These are phyloP conservation scores for Solanum neorickii DNA, from an alignment of 257 asterid genomes.

Conservation along the genomic window DNA sequence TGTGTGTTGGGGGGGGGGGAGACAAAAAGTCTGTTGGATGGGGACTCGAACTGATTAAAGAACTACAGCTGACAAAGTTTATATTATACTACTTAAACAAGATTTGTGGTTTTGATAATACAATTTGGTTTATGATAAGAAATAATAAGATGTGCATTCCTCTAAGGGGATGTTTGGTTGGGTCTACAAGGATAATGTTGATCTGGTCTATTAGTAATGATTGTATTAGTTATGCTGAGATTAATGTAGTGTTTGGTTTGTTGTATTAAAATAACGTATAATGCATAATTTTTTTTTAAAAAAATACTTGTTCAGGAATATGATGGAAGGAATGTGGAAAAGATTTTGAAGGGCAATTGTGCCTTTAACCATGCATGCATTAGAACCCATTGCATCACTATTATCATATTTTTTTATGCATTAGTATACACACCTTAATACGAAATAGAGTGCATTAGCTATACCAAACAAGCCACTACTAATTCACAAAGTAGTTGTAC, in stretches of 20 bases:
- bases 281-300: background rate
- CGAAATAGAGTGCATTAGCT: background rate
- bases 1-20: fast-evolving
- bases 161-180: background rate
- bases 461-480: background rate
- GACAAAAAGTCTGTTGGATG: background rate
- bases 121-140: background rate
- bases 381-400: background rate
- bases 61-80: background rate
- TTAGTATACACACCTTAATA: background rate
- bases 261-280: no score
- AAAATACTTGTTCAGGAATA: background rate
- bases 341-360: background rate
- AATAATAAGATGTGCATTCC: background rate
- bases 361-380: background rate
- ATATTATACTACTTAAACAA: background rate
- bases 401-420: background rate
- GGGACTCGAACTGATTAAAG: background rate
- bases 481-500: background rate
- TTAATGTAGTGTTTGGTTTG: background rate
- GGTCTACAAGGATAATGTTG: background rate
- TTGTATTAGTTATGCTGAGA: background rate
- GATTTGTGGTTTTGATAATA: background rate
- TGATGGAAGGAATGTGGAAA: background rate
- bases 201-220: background rate